Evolutionary conservation across 2,329 filamentous ascomycete species (phyloP).

Genomic region (Fusarium protoensiforme): DNA sequence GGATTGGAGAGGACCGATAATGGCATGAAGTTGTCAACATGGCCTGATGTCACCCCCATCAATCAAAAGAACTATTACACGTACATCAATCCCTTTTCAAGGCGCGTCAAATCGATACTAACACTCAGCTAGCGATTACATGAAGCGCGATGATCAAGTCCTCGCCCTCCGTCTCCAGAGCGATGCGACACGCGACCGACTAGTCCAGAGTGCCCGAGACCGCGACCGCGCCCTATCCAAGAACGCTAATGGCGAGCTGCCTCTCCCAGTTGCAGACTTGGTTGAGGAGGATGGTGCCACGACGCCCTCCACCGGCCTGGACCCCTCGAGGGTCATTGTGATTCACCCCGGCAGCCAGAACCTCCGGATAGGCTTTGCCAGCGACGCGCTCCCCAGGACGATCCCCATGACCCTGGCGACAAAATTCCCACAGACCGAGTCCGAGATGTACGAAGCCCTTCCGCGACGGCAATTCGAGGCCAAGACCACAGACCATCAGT

Average conservation of each 20-base stretch:
- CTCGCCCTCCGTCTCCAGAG: constrained; percentile 88
- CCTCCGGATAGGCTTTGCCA: constrained; percentile 92
- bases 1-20: constrained; percentile 97
- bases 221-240: constrained; percentile 86
- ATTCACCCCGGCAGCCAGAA: constrained; percentile 98
- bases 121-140: constrained; percentile 77
- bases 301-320: constrained; percentile 68
- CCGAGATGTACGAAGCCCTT: constrained; percentile 82
- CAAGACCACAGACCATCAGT: constrained; percentile 78
- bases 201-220: constrained; percentile 88
- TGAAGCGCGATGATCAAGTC: constrained; percentile 97
- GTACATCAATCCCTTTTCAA: constrained; percentile 56
- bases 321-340: constrained; percentile 91
- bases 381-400: constrained; percentile 92
- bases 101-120: constrained; percentile 14
- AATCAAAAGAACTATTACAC: constrained; percentile 99
- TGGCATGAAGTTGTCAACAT: constrained; percentile 94
- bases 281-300: constrained; percentile 67
- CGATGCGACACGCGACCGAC: constrained; percentile 85
- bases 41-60: constrained; percentile 92
- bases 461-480: constrained; percentile 76
- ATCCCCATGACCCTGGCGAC: constrained; percentile 93
- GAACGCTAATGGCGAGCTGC: constrained; percentile 74
- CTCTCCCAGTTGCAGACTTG: constrained; percentile 69
- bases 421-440: constrained; percentile 81